Percentiles rank a stretch among this genome's conserved stretches.
Conservation (phyloP, 2,329 filamentous ascomycete species). For the Triangularia setosa region DNA sequence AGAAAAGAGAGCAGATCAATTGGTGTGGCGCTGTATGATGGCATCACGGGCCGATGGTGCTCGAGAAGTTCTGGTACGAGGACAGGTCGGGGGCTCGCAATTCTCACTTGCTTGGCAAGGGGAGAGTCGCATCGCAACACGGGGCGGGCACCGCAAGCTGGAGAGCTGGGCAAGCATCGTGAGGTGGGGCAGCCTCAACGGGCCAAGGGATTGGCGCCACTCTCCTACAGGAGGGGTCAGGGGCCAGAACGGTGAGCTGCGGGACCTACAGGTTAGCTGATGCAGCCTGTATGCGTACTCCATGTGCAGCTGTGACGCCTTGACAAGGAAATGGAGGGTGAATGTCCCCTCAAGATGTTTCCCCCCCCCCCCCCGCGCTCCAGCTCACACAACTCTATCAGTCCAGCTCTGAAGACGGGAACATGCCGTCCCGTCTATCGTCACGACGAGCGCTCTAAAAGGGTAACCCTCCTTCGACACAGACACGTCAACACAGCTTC, state of each 20-base stretch:
- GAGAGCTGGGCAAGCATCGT: conserved; percentile 4
- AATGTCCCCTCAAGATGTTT: background rate
- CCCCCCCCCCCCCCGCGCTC: background rate
- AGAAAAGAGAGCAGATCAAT: background rate
- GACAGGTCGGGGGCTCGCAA: background rate
- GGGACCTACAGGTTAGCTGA: background rate
- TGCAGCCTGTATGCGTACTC: background rate
- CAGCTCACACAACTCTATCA: background rate
- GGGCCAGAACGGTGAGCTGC: background rate
- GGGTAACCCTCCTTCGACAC: background rate
- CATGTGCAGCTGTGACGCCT: background rate
- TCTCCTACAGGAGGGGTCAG: background rate
- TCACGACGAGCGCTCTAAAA: conserved; percentile 2
- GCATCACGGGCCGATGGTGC: conserved; percentile 1
- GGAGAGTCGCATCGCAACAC: conserved; percentile 5
- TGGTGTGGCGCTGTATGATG: conserved; percentile 1
- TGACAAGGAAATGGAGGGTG: background rate
- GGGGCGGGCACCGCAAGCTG: conserved; percentile 4
- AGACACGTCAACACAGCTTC: too few relatives aligned
- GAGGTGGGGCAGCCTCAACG: conserved; percentile 3
- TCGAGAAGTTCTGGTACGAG: background rate
- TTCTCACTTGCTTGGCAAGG: conserved; percentile 5
- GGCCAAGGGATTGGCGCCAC: conserved; percentile 5
- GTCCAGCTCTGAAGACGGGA: background rate
- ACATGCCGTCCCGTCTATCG: background rate